Conservation (phyloP, 2,329 filamentous ascomycete genomes). For the Aspergillus oerlinghausenensis region DNA sequence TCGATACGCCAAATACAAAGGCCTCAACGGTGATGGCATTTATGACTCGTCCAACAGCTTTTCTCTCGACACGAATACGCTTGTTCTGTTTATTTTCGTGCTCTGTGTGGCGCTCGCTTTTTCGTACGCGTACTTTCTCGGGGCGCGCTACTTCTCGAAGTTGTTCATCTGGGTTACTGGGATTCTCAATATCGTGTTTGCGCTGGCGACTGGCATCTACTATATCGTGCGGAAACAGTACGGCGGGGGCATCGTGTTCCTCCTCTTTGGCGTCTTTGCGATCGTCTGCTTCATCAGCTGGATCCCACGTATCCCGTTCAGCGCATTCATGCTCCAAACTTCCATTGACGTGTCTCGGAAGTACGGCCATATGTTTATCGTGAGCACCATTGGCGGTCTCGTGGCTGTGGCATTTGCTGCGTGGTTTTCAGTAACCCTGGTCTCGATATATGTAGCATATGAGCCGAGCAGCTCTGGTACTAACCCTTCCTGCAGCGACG, state of each 20-base stretch:
- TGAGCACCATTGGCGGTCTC: constrained; percentile 78
- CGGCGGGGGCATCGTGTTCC: constrained; percentile 80
- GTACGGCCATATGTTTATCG: constrained; percentile 80
- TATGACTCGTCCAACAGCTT: constrained; percentile 65
- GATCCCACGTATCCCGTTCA: constrained; percentile 88
- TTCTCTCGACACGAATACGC: constrained; percentile 73
- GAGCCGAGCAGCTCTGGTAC: constrained; percentile 50
- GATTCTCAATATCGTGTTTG: constrained; percentile 79
- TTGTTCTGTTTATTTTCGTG: constrained; percentile 78
- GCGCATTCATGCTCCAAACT: constrained; percentile 81
- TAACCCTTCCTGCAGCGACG: constrained; percentile 54
- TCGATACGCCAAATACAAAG: constrained; percentile 63
- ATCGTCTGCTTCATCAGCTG: constrained; percentile 81
- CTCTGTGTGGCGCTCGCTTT: constrained; percentile 69
- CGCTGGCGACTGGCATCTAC: constrained; percentile 80
- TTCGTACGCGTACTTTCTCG: constrained; percentile 70
- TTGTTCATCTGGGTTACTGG: constrained; percentile 90
- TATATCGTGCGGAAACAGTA: constrained; percentile 75
- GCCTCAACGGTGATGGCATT: constrained; percentile 66
- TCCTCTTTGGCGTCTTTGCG: constrained; percentile 75
- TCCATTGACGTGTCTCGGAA: constrained; percentile 78
- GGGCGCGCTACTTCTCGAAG: constrained; percentile 75
- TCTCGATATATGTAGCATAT: constrained; percentile 80
- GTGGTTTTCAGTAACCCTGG: constrained; percentile 82
- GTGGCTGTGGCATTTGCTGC: constrained; percentile 70